Percentiles rank a stretch among this genome's conserved stretches.
Evolutionary conservation across 169 alveolate genomes (phyloP).

Genomic region (Toxoplasma gondii): DNA sequence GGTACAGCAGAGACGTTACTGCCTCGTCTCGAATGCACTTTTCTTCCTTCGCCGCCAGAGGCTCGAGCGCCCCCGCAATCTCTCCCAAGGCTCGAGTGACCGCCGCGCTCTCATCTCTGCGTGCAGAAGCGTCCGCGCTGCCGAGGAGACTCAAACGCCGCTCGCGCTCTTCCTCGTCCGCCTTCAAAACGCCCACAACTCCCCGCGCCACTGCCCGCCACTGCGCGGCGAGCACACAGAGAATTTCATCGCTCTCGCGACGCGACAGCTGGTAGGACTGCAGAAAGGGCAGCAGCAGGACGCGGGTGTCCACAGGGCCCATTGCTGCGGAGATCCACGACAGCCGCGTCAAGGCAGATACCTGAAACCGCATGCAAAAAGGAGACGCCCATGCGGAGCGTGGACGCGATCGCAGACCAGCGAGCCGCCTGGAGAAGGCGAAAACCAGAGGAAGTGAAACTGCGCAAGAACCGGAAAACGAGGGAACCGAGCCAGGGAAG

Average conservation of each 20-base stretch:
- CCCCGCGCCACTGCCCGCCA: constrained; percentile 59
- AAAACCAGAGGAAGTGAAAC: neutral
- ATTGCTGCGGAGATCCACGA: constrained; percentile 37
- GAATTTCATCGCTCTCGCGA: constrained; percentile 26
- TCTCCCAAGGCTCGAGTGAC: neutral
- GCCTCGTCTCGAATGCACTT: constrained; percentile 60
- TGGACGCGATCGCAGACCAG: too few relatives aligned
- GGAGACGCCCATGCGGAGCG: too few relatives aligned
- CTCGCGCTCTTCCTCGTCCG: neutral
- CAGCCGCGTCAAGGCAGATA: constrained; percentile 44
- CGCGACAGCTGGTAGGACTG: constrained; percentile 32
- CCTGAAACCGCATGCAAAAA: neutral
- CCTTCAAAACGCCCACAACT: neutral
- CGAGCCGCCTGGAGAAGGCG: neutral
- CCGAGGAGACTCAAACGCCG: neutral
- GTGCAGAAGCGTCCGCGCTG: neutral
- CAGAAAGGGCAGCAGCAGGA: constrained; percentile 51
- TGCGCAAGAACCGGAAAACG: neutral
- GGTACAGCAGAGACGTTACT: neutral
- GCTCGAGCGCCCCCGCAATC: constrained; percentile 22
- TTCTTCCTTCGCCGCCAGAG: constrained; percentile 55
- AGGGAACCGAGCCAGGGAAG: neutral
- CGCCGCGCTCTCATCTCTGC: neutral
- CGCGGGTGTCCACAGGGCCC: constrained; percentile 39
- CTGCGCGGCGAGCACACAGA: constrained; percentile 48